Conservation (phyloP, 2,329 filamentous ascomycete species). For the Microcyclospora tardicrescens region DNA sequence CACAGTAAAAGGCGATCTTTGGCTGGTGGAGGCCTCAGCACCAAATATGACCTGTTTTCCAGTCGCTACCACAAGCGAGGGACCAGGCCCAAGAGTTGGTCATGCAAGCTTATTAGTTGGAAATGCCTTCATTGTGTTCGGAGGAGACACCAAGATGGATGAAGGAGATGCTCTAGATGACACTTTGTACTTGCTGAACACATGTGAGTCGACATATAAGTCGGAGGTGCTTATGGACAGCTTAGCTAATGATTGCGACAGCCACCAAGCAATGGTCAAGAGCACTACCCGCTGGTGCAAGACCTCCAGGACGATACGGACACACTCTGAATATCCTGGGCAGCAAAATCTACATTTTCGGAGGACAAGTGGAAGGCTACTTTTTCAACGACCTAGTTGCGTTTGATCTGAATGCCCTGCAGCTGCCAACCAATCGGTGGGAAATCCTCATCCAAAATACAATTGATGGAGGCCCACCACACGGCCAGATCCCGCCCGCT, state of each 20-base stretch:
- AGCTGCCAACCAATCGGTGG: constrained; percentile 85
- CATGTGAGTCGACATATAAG: constrained; percentile 52
- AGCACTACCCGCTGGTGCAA: constrained; percentile 71
- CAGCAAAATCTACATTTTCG: constrained; percentile 95
- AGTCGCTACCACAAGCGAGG: constrained; percentile 80
- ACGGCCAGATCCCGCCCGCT: constrained; percentile 64
- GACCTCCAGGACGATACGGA: constrained; percentile 84
- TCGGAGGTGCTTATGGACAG: too few species aligned
- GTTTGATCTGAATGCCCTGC: constrained; percentile 89
- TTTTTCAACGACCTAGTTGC: constrained; percentile 97
- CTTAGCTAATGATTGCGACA: constrained; percentile 30
- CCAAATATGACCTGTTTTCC: constrained; percentile 83
- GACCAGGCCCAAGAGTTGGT: constrained; percentile 85
- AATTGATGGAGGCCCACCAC: constrained; percentile 45
- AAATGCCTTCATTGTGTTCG: constrained; percentile 98
- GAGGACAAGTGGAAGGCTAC: constrained; percentile 89
- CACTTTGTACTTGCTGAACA: constrained; percentile 91
- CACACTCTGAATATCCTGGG: constrained; percentile 93
- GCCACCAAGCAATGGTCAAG: constrained; percentile 97
- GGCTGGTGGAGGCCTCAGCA: constrained; percentile 83
- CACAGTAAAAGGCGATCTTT: constrained; percentile 91
- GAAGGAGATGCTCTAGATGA: constrained; percentile 86
- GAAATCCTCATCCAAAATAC: constrained; percentile 75
- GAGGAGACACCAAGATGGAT: constrained; percentile 94
- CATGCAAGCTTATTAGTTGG: constrained; percentile 89